Evolutionary conservation across 2,329 filamentous ascomycete genomes (phyloP), one percentile per base, ranked within the genome.

Genomic region (Zarea fungicola): DNA sequence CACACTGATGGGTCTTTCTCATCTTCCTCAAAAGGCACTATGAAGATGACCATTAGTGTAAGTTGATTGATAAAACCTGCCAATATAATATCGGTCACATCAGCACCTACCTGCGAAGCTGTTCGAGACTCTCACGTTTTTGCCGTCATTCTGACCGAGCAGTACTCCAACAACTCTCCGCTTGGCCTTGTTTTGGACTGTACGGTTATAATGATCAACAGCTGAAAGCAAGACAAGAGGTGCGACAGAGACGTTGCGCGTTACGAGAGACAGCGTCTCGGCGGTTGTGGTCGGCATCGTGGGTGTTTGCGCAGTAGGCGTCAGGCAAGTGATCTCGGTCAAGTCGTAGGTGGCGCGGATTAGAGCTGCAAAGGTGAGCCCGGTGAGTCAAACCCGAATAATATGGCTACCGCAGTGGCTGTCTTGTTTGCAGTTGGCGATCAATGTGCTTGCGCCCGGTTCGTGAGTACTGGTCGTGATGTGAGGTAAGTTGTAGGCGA

Each of bases 1-100:
- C 93, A 99, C 65, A 99, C 93, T 29, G 92, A 95, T 4, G 92
- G 92, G 66, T 99, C 91, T 73, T 95, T 96, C 63, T 96, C 93
- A 68, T 99, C 93, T 74, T 99, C 93, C 71, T 99, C 93, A 64
- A 99, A 99, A 1, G 93, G 93, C 39, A 97, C 93, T 96, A 62
- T n/a, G n/a, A 54, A 55, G 32, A 45, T 29, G 53, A 16, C 19
- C 45, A 56, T 55, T 45, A 53, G 52, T 37, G 49, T 35, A 13
- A 13, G 22, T 34, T 10, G 26, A 29, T 13, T 28, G 48, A 23
- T 35, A 36, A 42, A 29, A 41, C n/a, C 45, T 28, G 29, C 48
- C 21, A n/a, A 25, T 39, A 46, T 35, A 44, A 23, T 35, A 48
- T 48, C 36, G 48, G 28, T 34, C 46, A 37, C 40, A 32, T 51